These are phyloP conservation scores for Mucuna pruriens DNA, from an alignment of 306 rosid genomes.

Conservation along the genomic window DNA sequence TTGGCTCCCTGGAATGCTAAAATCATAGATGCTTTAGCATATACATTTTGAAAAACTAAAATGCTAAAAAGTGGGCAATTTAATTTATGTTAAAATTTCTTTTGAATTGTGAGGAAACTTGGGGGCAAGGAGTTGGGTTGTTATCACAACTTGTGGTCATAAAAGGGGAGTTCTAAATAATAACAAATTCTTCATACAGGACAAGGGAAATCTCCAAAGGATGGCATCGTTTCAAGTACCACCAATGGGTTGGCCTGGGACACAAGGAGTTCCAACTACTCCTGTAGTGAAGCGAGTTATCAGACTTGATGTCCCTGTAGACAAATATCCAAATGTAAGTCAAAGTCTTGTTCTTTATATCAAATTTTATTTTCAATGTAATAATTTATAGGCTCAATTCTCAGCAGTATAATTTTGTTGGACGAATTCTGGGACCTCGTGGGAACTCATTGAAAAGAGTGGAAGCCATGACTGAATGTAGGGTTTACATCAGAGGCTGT, in stretches of 20 bases:
- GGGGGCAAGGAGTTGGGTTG: conserved; percentile 25
- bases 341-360: conserved; percentile 22
- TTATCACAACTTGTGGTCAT: conserved; percentile 24
- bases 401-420: conserved; percentile 92
- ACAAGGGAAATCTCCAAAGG: conserved; percentile 64
- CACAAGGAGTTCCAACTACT: conserved; percentile 73
- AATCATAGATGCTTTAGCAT: neutral
- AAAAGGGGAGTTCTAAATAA: conserved; percentile 26
- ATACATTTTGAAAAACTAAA: conserved; percentile 1
- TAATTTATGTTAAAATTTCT: neutral
- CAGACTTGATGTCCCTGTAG: conserved; percentile 88
- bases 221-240: conserved; percentile 68
- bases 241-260: conserved; percentile 73
- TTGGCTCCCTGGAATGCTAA: conserved; percentile 9
- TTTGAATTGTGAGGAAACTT: conserved; percentile 22
- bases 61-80: neutral
- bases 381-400: conserved; percentile 43
- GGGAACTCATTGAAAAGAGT: conserved; percentile 95
- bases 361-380: conserved; percentile 35
- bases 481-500: conserved; percentile 90
- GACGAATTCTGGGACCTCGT: conserved; percentile 93
- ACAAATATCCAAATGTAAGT: conserved; percentile 88
- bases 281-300: conserved; percentile 80
- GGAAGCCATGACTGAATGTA: conserved; percentile 89
- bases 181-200: conserved; percentile 52